Conservation (phyloP, 495 filamentous ascomycete species). For the Lichenothelia convexa region DNA sequence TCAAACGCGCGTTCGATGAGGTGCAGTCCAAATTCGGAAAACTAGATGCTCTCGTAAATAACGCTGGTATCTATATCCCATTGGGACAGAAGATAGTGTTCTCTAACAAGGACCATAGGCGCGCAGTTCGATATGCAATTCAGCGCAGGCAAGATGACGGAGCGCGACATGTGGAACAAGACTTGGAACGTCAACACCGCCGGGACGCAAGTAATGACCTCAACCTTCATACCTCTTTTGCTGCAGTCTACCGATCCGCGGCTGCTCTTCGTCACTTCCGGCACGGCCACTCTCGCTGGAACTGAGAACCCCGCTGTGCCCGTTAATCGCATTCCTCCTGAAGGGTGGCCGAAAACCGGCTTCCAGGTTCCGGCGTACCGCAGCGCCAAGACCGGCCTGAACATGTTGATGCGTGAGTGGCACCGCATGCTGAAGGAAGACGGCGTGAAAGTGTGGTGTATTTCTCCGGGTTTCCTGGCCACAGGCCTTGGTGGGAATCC, state of each 20-base stretch:
- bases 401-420: slow-evolving; percentile 51
- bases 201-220: slow-evolving; percentile 30
- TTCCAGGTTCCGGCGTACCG: slow-evolving; percentile 28
- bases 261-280: slow-evolving; percentile 29
- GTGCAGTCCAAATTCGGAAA: slow-evolving; percentile 13
- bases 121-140: slow-evolving; percentile 15
- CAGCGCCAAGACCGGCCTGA: slow-evolving; percentile 38
- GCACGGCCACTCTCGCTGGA: slow-evolving; percentile 27
- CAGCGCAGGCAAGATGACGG: slow-evolving; percentile 13
- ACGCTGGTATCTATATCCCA: slow-evolving; percentile 14
- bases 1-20: slow-evolving; percentile 16
- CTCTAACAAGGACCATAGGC: too few relatives aligned
- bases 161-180: slow-evolving; percentile 26
- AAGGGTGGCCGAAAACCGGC: slow-evolving; percentile 37
- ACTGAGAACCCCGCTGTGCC: slow-evolving; percentile 13
- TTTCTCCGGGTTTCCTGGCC: slow-evolving; percentile 38
- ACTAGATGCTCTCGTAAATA: slow-evolving; percentile 19
- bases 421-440: slow-evolving; percentile 31
- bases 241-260: slow-evolving; percentile 28
- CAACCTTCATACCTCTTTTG: slow-evolving; percentile 29
- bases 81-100: neutral
- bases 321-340: slow-evolving; percentile 20
- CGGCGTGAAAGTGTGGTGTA: slow-evolving; percentile 38
- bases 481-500: slow-evolving; percentile 27
- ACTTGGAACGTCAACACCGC: slow-evolving; percentile 30